Base-by-base conservation (phyloP, 2,329 filamentous ascomycete species). In the Pseudocercospora macadamiae region DNA sequence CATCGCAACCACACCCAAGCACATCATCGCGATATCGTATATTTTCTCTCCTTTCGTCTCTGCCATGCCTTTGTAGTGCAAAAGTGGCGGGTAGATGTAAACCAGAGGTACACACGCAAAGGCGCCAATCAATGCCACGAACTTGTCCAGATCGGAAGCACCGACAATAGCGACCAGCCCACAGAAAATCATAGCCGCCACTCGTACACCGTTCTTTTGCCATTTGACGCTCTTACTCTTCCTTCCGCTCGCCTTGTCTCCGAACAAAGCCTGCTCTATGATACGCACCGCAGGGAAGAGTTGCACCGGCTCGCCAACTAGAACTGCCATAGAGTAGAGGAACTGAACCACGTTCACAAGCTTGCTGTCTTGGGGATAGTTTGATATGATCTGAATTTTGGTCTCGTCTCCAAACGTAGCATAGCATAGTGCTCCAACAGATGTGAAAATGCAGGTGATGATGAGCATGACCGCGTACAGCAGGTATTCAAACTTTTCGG, bases 321-420 rank as follows among this genome's bases (percentile, higher is more conserved):
- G 78, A 6, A 91, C 87, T 1, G 89, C 89, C 21, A 90, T 73
- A 3, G 87, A 86, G 76, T 91, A 91, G 52, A 91, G 78, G 69
- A 90, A 87, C 67, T 91, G 89, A 6, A 91, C 87, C 0, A 85
- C 84, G 64, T 91, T 90, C 77, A 91, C 89, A n/a, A 91, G 79
- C 55, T 83, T 82, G 73, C 83, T 88, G 65, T 81, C 79, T 67
- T 90, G 88, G 0, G 89, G 89, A 68, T 86, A 90, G 73, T 91
- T 91, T 75, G 86, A 86, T 71, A 91, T 90, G 74, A 91, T 84
- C 69, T 91, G 87, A 59, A 89, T 90, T 68, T 84, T 82, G 7
- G 89, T 90, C 55, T 81, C 74, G 55, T 82, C 79, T 51, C 89
- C 89, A 69, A 91, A 91, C 0, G 88, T 89, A 14, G 86, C 88